Evolutionary conservation across 2,329 filamentous ascomycete genomes (phyloP), one percentile per base, ranked within the genome.

Genomic region (Tolypocladium pustulatum): DNA sequence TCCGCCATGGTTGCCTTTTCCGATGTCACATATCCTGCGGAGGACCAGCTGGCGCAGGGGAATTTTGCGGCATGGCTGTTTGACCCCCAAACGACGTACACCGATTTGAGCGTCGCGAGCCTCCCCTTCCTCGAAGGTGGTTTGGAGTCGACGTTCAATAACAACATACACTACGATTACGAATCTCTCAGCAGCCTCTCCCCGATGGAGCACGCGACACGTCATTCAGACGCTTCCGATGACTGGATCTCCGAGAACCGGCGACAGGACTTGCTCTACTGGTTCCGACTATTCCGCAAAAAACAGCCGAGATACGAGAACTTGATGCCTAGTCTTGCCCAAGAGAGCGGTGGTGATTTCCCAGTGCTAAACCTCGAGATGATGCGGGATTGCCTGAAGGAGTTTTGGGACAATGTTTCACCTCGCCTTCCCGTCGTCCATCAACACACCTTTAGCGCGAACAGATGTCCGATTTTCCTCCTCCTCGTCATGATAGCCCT

Each of bases 361-460:
- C 75, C 77, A 0, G 72, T 69, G 0, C 75, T 96, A 61, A 90
- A 84, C 68, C 72, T 91, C 55, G 85, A 89, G 55, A 92, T 93
- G 84, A 87, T 96, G 81, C 86, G 90, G 66, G 88, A 88, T 17
- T 96, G 92, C 67, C 82, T 93, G 61, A 82, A 84, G n/a, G 90
- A 90, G 52, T 97, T 90, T 72, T 97, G 91, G 91, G 83, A 88
- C 56, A 84, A 90, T 66, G 89, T 95, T 58, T 91, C 93, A 61
- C 86, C 89, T 9, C 90, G 95, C 62, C 76, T 96, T 57, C 92
- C 92, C 12, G 92, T 97, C 60, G 78, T 96, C 43, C 91, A 96
- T 69, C 88, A 90, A 66, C 89, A 91, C 1, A 96, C 91, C 0
- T 97, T 96, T 70, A 87, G 86, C 4, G 83, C 88, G 8, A 88